Conservation (phyloP, 805 yeast species). For the Allodekkera sacchari region DNA sequence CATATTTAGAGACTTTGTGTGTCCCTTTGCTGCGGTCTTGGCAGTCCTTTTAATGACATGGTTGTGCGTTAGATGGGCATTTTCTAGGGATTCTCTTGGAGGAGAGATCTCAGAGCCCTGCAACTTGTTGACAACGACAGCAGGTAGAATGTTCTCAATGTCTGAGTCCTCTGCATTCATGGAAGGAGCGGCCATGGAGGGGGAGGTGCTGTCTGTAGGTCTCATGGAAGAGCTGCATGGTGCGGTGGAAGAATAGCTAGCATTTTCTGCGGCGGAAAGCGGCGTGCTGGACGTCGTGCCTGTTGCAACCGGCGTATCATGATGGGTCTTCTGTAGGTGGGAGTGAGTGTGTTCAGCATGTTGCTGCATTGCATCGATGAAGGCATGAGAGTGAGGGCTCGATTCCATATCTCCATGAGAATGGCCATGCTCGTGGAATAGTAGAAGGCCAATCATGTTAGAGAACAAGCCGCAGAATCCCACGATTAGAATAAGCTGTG, state of each 20-base stretch:
- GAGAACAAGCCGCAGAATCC: constrained; percentile 80
- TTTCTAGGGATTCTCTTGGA: no score
- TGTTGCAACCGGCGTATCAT: no score
- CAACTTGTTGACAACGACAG: constrained; percentile 18
- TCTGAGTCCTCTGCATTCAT: constrained; percentile 13
- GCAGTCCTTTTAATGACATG: constrained; percentile 14
- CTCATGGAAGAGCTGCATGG: background rate
- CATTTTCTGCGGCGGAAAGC: constrained; percentile 1
- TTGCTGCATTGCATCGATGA: constrained; percentile 7
- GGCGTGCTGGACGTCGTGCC: no score
- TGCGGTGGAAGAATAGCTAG: background rate
- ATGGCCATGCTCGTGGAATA: constrained; percentile 85
- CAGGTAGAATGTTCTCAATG: constrained; percentile 21
- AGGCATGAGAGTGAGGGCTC: constrained; percentile 26
- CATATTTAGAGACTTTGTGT: constrained; percentile 78
- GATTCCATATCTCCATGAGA: constrained; percentile 32
- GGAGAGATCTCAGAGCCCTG: no score
- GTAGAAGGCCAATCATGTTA: constrained; percentile 71
- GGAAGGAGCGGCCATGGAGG: background rate
- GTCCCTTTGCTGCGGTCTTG: constrained; percentile 9
- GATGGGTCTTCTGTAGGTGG: no score
- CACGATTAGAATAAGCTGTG: constrained; percentile 73
- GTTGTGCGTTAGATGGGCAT: constrained; percentile 17
- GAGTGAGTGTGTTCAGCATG: constrained; percentile 16
- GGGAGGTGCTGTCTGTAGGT: background rate